Evolutionary conservation across 2,329 filamentous ascomycete species (phyloP).

Genomic region (Fusarium sp.): DNA sequence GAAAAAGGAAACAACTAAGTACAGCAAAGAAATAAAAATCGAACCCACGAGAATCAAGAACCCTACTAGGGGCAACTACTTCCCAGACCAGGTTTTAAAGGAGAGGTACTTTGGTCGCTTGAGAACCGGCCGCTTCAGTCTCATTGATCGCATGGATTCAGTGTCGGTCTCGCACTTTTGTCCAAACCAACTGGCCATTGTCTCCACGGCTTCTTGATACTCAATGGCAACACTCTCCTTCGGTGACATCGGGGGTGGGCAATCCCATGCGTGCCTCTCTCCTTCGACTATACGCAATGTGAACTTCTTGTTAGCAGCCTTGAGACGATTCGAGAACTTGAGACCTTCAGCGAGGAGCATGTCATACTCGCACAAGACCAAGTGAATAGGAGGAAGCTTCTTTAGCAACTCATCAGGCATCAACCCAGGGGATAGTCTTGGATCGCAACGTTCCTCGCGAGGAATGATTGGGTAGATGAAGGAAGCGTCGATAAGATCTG

Average conservation of each 20-base stretch:
- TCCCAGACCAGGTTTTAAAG: conserved; percentile 46
- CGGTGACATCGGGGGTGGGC: conserved; percentile 54
- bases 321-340: conserved; percentile 67
- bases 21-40: neutral
- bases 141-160: conserved; percentile 49
- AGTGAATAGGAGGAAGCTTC: conserved; percentile 62
- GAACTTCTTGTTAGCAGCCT: conserved; percentile 45
- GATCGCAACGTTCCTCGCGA: conserved; percentile 57
- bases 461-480: conserved; percentile 65
- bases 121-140: conserved; percentile 45
- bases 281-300: conserved; percentile 55
- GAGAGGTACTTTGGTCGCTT: conserved; percentile 46
- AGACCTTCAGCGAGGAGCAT: conserved; percentile 71
- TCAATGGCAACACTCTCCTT: conserved; percentile 57
- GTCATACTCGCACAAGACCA: conserved; percentile 72
- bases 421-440: conserved; percentile 66
- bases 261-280: conserved; percentile 61
- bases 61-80: conserved; percentile 32
- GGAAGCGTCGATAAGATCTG: conserved; percentile 69
- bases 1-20: neutral
- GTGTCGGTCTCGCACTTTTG: conserved; percentile 49
- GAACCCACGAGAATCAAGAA: neutral
- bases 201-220: conserved; percentile 55
- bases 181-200: conserved; percentile 55
- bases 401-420: conserved; percentile 63